phyloP scores from a whole-genome alignment of 2,329 filamentous ascomycete species.

The Zymoseptoria tritici region DNA sequence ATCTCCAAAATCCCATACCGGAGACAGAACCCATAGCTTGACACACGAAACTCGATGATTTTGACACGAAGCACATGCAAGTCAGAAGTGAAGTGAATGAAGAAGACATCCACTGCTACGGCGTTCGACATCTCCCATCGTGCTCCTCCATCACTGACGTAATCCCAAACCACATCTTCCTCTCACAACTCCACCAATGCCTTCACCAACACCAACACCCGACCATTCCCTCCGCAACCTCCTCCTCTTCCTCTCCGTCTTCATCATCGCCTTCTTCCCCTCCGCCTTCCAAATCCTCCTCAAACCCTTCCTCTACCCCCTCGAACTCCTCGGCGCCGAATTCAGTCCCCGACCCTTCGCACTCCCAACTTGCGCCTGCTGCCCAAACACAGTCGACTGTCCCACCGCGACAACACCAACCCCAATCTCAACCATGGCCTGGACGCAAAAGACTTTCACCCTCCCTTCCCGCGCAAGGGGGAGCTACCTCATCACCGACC shows the following conservation, averaged over 20 bases:
- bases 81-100: neutral
- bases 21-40: neutral
- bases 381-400: conserved; percentile 24
- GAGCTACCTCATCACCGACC: conserved; percentile 81
- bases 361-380: conserved; percentile 28
- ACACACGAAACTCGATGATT: neutral
- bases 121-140: conserved; percentile 2
- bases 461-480: conserved; percentile 72
- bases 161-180: too few relatives aligned
- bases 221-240: conserved; percentile 30
- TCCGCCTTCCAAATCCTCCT: conserved; percentile 36
- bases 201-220: conserved; percentile 16
- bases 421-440: conserved; percentile 43
- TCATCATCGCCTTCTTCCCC: too few relatives aligned
- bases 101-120: conserved; percentile 2
- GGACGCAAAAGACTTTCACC: conserved; percentile 78
- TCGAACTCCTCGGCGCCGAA: conserved; percentile 20
- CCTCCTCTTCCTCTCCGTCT: conserved; percentile 41
- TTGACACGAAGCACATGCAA: neutral
- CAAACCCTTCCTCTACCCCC: conserved; percentile 25
- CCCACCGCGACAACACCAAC: conserved; percentile 16
- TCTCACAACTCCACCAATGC: too few relatives aligned
- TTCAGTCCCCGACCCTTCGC: conserved; percentile 26
- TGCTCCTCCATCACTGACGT: conserved; percentile 4
- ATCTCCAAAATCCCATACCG: neutral